Conservation (phyloP, 2,329 filamentous ascomycete genomes). For the Talaromyces pinophilus region DNA sequence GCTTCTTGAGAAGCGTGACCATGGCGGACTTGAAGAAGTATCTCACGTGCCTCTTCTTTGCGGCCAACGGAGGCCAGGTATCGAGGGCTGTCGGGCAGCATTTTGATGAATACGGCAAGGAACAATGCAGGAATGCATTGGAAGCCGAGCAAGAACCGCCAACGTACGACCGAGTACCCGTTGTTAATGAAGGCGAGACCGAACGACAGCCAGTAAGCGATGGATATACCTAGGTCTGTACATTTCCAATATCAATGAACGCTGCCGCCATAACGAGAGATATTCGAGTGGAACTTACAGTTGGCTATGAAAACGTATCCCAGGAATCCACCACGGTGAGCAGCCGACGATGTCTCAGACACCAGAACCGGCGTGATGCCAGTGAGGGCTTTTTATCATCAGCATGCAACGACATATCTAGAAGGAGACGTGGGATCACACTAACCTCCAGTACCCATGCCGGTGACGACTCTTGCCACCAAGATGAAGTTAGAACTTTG, state of each 20-base stretch:
- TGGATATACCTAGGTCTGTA: conserved; percentile 50
- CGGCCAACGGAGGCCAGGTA: conserved; percentile 38
- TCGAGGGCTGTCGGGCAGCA: conserved; percentile 38
- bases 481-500: conserved; percentile 53
- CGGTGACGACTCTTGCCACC: conserved; percentile 53
- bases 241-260: background rate
- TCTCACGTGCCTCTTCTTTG: conserved; percentile 51
- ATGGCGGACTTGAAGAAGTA: conserved; percentile 44
- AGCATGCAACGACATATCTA: background rate
- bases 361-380: conserved; percentile 54
- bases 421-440: background rate
- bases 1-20: conserved; percentile 27
- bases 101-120: conserved; percentile 33
- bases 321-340: conserved; percentile 50
- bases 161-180: conserved; percentile 38
- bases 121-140: conserved; percentile 37
- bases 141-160: conserved; percentile 40
- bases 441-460: conserved; percentile 53
- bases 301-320: conserved; percentile 57
- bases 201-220: conserved; percentile 42
- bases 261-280: background rate
- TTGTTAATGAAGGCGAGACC: conserved; percentile 38
- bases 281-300: conserved; percentile 32
- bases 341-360: conserved; percentile 51
- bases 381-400: conserved; percentile 39